Conservation (phyloP, 169 alveolate species). For the Plasmodium relictum region DNA sequence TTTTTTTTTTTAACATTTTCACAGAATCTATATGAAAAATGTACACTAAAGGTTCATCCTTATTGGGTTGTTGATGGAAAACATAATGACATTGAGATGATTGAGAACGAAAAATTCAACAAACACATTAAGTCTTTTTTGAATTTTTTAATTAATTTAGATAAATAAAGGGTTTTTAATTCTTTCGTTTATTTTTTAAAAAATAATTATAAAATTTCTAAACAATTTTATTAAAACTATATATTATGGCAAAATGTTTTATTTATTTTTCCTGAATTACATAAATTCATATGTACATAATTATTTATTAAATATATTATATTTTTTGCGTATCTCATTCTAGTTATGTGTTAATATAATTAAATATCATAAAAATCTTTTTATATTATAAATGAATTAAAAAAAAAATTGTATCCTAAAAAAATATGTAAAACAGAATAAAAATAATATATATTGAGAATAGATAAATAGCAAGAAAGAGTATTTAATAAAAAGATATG, state of each 20-base stretch:
- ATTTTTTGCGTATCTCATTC: too few species aligned
- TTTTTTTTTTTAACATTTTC: constrained; percentile 7
- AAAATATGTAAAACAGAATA: too few species aligned
- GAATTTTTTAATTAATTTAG: constrained; percentile 43
- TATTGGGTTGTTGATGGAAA: constrained; percentile 73
- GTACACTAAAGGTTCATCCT: constrained; percentile 69
- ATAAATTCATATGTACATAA: too few species aligned
- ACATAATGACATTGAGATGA: constrained; percentile 67
- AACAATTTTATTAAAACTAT: background rate
- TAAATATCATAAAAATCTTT: too few species aligned
- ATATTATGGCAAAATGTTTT: background rate
- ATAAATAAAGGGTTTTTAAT: constrained; percentile 1
- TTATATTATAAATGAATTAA: too few species aligned
- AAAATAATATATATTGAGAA: too few species aligned
- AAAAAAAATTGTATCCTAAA: too few species aligned
- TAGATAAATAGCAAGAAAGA: too few species aligned
- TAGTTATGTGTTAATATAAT: too few species aligned
- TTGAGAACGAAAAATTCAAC: constrained; percentile 63
- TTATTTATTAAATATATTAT: too few species aligned
- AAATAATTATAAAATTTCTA: background rate
- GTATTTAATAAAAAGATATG: too few species aligned
- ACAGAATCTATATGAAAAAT: constrained; percentile 67
- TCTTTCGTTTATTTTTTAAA: constrained; percentile 5
- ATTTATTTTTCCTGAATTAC: background rate
- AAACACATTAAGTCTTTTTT: constrained; percentile 41